phyloP scores from a whole-genome alignment of 805 yeast genomes.

The Kodamaea restingae region DNA sequence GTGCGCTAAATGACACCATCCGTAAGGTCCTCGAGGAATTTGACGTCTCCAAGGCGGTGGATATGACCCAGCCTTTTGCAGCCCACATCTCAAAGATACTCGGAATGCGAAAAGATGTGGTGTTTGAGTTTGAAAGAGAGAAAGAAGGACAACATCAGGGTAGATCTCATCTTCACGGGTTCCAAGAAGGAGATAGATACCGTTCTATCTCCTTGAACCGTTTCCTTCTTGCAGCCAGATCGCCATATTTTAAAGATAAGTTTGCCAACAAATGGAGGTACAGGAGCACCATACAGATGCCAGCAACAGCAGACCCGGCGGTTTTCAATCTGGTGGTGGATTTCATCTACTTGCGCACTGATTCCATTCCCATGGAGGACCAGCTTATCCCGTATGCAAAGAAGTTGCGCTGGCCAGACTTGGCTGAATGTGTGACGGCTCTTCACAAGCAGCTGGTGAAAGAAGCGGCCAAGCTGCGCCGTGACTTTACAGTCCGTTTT shows the following conservation, averaged over 20 bases:
- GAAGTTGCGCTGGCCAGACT: constrained; percentile 15
- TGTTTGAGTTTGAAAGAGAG: constrained; percentile 18
- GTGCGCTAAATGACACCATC: constrained; percentile 68
- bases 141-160: not conserved
- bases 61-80: constrained; percentile 67
- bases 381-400: constrained; percentile 34
- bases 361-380: constrained; percentile 22
- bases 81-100: constrained; percentile 49
- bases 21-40: constrained; percentile 53
- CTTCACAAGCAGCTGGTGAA: constrained; percentile 7
- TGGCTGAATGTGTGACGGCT: constrained; percentile 2
- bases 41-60: constrained; percentile 67
- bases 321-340: constrained; percentile 24
- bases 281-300: constrained; percentile 15
- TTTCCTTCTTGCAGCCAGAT: constrained; percentile 34
- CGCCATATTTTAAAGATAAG: constrained; percentile 21
- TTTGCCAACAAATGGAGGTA: constrained; percentile 22
- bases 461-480: constrained; percentile 26
- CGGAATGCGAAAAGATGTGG: constrained; percentile 30
- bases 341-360: constrained; percentile 32
- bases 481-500: constrained; percentile 27
- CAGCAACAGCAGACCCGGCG: constrained; percentile 14
- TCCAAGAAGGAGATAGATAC: not conserved
- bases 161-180: too few species aligned
- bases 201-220: constrained; percentile 22